Evolutionary conservation across 2,329 filamentous ascomycete genomes (phyloP).

Genomic region (Colletotrichum higginsianum): DNA sequence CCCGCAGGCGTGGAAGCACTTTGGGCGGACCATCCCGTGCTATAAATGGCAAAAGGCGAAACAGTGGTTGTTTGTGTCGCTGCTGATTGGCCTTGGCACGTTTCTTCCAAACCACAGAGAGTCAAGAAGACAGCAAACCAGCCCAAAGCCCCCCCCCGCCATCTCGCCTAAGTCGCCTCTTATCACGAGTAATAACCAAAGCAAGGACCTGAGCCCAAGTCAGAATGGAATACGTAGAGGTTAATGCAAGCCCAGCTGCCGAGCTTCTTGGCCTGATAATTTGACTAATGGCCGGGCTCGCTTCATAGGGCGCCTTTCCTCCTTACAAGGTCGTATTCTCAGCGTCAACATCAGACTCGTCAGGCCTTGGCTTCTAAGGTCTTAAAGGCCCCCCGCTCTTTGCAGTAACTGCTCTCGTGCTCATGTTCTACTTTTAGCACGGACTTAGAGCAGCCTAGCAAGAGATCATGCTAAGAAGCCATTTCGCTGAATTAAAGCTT

Average conservation of each 20-base stretch:
- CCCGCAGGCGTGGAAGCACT: neutral
- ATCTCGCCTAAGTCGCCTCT: too few species aligned
- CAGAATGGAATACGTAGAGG: neutral
- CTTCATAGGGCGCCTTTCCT: neutral
- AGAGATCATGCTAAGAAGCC: neutral
- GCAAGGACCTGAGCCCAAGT: neutral
- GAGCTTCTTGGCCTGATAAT: neutral
- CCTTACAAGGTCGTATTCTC: neutral
- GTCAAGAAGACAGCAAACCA: too few species aligned
- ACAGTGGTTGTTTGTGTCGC: neutral
- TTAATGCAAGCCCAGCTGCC: neutral
- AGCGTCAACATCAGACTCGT: too few species aligned
- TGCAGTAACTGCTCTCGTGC: neutral
- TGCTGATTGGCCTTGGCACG: conserved; percentile 1
- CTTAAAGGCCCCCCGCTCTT: neutral
- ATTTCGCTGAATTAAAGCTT: neutral
- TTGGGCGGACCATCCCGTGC: conserved; percentile 2
- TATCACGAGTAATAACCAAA: neutral
- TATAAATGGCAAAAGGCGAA: conserved; percentile 14
- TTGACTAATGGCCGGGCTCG: neutral
- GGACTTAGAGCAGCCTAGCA: neutral
- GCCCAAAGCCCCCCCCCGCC: neutral
- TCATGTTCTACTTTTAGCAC: neutral
- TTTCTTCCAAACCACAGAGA: neutral
- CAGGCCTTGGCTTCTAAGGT: neutral